Percentiles rank a stretch among this genome's conserved stretches.
These are phyloP conservation scores for Vicia villosa DNA, from an alignment of 306 rosid genomes.

Conservation along the genomic window DNA sequence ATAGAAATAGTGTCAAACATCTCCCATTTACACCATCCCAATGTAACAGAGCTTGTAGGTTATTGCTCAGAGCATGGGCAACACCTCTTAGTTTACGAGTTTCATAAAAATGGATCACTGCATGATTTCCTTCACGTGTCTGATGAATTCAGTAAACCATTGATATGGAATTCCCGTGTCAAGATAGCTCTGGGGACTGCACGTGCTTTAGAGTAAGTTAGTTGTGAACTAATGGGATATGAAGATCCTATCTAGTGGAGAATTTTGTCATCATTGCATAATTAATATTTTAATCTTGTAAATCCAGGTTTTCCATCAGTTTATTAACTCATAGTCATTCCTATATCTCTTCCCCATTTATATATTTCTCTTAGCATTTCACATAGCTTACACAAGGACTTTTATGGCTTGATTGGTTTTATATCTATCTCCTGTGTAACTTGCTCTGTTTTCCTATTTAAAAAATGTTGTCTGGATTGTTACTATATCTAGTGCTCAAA, in stretches of 20 bases:
- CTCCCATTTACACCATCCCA: conserved; percentile 84
- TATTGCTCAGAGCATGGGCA: conserved; percentile 96
- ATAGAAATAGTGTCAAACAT: conserved; percentile 68
- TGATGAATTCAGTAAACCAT: conserved; percentile 83
- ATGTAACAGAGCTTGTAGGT: conserved; percentile 89
- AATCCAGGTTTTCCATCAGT: neutral
- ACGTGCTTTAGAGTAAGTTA: conserved; percentile 94
- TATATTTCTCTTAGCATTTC: conserved; percentile 9
- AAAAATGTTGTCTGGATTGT: conserved; percentile 1
- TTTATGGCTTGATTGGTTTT: conserved; percentile 10
- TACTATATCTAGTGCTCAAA: neutral
- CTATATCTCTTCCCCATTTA: conserved; percentile 4
- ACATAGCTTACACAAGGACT: conserved; percentile 5
- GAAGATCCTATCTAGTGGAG: conserved; percentile 12
- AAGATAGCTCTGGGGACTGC: conserved; percentile 98
- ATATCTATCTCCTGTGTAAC: neutral
- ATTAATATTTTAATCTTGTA: conserved; percentile 19
- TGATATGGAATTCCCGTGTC: conserved; percentile 95
- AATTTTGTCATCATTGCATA: conserved; percentile 13
- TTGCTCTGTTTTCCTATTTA: conserved; percentile 1
- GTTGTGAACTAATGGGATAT: conserved; percentile 13
- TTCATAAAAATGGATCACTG: conserved; percentile 85
- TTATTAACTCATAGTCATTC: conserved; percentile 28
- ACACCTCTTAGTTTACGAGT: conserved; percentile 79
- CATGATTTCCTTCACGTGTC: conserved; percentile 85